Conservation (phyloP, 306 rosid genomes). For the Coriaria nepalensis region DNA sequence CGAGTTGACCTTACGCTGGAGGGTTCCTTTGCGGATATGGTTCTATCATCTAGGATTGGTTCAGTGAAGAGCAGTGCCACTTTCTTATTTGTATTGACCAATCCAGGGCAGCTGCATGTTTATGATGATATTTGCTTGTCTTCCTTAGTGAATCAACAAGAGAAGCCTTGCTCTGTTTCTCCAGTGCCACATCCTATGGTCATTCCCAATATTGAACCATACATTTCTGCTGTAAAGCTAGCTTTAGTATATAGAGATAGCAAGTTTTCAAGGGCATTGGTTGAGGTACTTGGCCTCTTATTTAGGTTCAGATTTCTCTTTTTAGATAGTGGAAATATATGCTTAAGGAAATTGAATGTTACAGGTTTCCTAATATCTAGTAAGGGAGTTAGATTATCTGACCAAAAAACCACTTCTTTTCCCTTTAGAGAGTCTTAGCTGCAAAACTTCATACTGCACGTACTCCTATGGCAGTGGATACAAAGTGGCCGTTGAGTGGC, state of each 20-base stretch:
- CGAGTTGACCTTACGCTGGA: conserved; percentile 51
- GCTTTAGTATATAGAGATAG: conserved; percentile 32
- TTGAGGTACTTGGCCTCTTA: conserved; percentile 37
- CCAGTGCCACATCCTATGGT: conserved; percentile 35
- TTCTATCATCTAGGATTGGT: conserved; percentile 33
- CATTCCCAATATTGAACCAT: conserved; percentile 63
- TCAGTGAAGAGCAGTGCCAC: conserved; percentile 24
- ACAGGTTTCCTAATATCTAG: too few species aligned
- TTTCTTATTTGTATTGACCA: conserved; percentile 54
- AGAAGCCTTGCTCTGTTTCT: conserved; percentile 25
- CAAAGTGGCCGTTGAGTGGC: conserved; percentile 71
- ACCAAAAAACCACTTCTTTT: neutral
- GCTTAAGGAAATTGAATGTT: too few species aligned
- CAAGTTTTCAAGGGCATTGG: conserved; percentile 28
- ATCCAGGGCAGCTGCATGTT: conserved; percentile 64
- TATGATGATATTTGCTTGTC: conserved; percentile 40
- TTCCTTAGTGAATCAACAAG: conserved; percentile 35
- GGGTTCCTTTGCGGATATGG: conserved; percentile 80
- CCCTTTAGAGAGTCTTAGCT: conserved; percentile 35
- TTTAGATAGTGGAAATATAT: conserved; percentile 1
- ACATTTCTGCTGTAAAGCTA: conserved; percentile 49
- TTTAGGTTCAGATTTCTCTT: too few species aligned
- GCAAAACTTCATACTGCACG: conserved; percentile 26
- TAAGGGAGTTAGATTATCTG: neutral
- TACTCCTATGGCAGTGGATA: conserved; percentile 19